Conservation (phyloP, 345 rosid genomes). For the Stellera chamaejasme region DNA sequence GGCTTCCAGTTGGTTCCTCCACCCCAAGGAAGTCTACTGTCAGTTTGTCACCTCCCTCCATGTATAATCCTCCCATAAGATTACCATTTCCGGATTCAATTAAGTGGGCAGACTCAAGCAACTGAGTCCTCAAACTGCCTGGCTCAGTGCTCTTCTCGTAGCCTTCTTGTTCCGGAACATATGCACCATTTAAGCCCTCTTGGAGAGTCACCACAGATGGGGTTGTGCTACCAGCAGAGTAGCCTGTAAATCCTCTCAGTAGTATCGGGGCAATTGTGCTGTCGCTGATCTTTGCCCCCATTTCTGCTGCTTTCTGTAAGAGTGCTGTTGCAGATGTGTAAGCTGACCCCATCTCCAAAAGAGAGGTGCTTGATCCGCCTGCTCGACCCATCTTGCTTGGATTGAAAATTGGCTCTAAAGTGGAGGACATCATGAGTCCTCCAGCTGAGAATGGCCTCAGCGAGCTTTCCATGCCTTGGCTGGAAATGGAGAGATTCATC, state of each 20-base stretch:
- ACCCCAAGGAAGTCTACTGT: conserved; percentile 46
- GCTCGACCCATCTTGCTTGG: conserved; percentile 15
- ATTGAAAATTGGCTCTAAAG: conserved; percentile 22
- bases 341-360: conserved; percentile 18
- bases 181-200: conserved; percentile 13
- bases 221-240: conserved; percentile 18
- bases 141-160: conserved; percentile 14
- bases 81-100: conserved; percentile 14
- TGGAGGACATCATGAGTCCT: conserved; percentile 21
- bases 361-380: conserved; percentile 18
- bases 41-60: conserved; percentile 25
- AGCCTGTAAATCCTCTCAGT: conserved; percentile 40
- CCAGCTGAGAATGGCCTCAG: conserved; percentile 26
- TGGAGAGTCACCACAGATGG: conserved; percentile 22
- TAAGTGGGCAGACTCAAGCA: conserved; percentile 15
- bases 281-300: conserved; percentile 52
- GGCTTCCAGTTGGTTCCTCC: conserved; percentile 31
- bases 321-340: conserved; percentile 50
- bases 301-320: conserved; percentile 51
- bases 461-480: conserved; percentile 20
- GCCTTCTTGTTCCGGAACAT: conserved; percentile 12
- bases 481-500: conserved; percentile 22
- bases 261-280: conserved; percentile 37
- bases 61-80: conserved; percentile 13
- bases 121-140: conserved; percentile 12